These are phyloP conservation scores for Candida sonorensis DNA, from an alignment of 805 yeast genomes.

Conservation along the genomic window DNA sequence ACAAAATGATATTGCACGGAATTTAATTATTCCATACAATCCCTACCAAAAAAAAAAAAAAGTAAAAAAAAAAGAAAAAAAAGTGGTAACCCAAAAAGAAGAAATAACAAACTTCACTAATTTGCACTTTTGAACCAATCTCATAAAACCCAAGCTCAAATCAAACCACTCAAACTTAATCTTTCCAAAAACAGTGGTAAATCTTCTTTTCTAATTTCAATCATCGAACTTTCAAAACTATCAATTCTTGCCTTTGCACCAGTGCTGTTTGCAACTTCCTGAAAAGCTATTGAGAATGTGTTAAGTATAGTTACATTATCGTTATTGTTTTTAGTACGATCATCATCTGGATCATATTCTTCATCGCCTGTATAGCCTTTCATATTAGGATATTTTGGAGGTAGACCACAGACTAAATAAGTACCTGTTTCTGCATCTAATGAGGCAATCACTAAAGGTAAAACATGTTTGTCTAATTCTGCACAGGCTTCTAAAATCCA, in stretches of 20 bases:
- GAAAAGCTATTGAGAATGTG: slow-evolving; percentile 87
- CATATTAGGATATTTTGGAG: slow-evolving; percentile 64
- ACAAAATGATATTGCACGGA: no score
- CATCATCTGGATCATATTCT: slow-evolving; percentile 10
- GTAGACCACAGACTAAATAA: slow-evolving; percentile 82
- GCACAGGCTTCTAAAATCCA: slow-evolving; percentile 91
- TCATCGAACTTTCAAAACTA: slow-evolving; percentile 90
- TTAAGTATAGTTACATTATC: slow-evolving; percentile 50
- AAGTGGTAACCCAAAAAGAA: neutral
- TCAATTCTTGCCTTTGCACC: slow-evolving; percentile 89
- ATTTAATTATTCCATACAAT: no score
- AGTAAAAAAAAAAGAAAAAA: neutral
- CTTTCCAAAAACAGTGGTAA: slow-evolving; percentile 80
- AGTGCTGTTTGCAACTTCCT: slow-evolving; percentile 73
- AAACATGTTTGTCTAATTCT: slow-evolving; percentile 58
- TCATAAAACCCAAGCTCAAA: slow-evolving; percentile 13
- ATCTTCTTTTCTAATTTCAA: slow-evolving; percentile 85
- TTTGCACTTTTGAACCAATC: no score
- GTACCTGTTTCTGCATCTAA: slow-evolving; percentile 68
- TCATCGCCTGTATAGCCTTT: slow-evolving; percentile 25
- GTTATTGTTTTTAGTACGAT: slow-evolving; percentile 15
- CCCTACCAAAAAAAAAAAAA: no score
- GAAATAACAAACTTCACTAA: neutral
- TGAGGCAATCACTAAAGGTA: slow-evolving; percentile 84
- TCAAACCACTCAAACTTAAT: slow-evolving; percentile 65